Conservation (phyloP, 345 rosid genomes). For the Citrus mangshanensis region DNA sequence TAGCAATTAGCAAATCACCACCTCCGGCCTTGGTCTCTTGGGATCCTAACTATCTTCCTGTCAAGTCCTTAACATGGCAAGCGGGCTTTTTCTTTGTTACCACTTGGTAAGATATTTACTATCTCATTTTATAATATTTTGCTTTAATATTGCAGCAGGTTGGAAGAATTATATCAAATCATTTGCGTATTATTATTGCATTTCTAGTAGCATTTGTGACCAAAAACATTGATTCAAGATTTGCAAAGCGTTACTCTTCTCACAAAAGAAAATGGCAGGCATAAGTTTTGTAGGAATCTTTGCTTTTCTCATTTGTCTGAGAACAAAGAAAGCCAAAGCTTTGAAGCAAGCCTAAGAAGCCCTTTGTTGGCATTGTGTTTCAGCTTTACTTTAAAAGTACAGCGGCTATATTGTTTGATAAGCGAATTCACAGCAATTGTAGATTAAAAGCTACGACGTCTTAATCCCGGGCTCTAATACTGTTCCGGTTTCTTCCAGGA, state of each 20-base stretch:
- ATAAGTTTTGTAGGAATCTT: neutral
- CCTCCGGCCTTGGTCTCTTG: conserved; percentile 42
- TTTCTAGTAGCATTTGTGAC: neutral
- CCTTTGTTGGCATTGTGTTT: too few relatives aligned
- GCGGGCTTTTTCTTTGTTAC: conserved; percentile 77
- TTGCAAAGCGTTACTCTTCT: neutral
- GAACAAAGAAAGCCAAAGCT: conserved; percentile 12
- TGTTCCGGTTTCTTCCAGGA: conserved; percentile 31
- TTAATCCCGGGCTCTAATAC: neutral
- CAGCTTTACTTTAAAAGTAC: too few relatives aligned
- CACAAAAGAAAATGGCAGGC: neutral
- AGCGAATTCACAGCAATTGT: neutral
- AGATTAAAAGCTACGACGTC: neutral
- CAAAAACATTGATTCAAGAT: neutral
- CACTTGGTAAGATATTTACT: conserved; percentile 52
- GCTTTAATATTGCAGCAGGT: neutral
- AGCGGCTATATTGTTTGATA: neutral
- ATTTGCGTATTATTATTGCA: neutral
- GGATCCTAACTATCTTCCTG: conserved; percentile 44
- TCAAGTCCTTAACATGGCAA: conserved; percentile 50
- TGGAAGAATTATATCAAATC: neutral
- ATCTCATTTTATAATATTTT: neutral
- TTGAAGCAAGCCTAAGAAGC: neutral
- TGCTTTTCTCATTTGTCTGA: neutral
- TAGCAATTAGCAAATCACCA: conserved; percentile 63